Evolutionary conservation across 495 filamentous ascomycete genomes (phyloP), one percentile per base, ranked within the genome.

Genomic region (Hyaloscypha finlandica): DNA sequence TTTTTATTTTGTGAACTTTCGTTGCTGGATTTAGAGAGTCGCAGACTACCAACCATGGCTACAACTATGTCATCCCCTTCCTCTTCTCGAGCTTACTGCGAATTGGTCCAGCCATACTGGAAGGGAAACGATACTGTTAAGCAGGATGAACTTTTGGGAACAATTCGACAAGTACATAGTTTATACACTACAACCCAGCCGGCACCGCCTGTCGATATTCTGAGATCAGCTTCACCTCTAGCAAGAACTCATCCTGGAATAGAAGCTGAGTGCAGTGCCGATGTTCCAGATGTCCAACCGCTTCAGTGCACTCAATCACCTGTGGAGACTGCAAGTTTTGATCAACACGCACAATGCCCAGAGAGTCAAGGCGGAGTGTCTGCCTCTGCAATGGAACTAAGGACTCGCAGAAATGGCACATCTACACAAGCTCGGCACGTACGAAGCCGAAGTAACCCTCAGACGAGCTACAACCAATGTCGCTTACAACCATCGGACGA

Each of bases 401-500:
- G 30, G 19, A 29, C 6, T 59, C 56, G 31, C 25, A 19, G 16
- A 19, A 30, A 19, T n/a, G 56, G 19, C 59, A 5, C 9, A 9
- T 37, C 29, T 39, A 45, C 55, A 61, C n/a, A n/a, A n/a, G n/a
- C n/a, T n/a, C n/a, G n/a, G n/a, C 14, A 61, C 19, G 37, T 33
- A 61, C 59, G 37, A 32, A 61, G 31, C 20, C 31, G 29, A 61
- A 39, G n/a, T 22, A 61, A 39, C 29, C 37, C 31, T 45, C 32
- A 37, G 37, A 61, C 14, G 20, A 39, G 37, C 32, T 35, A 45
- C n/a, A 22, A 61, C 16, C 32, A 19, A 20, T 6, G 39, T n/a
- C 31, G 19, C 32, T 31, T 14, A 61, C 59, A 39, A 61, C 37
- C 32, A 61, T 45, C n/a, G 37, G 59, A 61, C 31, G 55, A 59